Percentiles rank a stretch among this genome's conserved stretches.
Evolutionary conservation across 768 basidiomycete species (phyloP).

Genomic region (Strobilomyces confusus): DNA sequence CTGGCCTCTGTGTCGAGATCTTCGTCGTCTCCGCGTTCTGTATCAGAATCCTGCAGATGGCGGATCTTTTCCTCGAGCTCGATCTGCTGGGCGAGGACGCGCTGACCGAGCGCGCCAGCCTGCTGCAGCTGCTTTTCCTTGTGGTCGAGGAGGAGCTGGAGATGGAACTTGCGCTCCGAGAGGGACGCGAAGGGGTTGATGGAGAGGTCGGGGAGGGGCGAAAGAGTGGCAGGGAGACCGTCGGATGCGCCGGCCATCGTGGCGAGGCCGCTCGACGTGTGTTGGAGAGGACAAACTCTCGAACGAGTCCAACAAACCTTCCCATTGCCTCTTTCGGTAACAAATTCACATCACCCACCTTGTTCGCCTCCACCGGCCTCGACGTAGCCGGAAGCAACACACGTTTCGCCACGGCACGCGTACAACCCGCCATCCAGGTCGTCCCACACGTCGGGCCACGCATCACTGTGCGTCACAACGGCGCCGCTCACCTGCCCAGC

Average conservation of each 20-base stretch:
- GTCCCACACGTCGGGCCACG: constrained; percentile 64
- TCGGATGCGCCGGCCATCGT: constrained; percentile 41
- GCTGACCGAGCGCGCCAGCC: constrained; percentile 89
- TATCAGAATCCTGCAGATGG: constrained; percentile 70
- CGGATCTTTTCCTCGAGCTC: constrained; percentile 87
- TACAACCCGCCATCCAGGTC: constrained; percentile 46
- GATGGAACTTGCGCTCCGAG: constrained; percentile 58
- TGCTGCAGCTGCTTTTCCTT: constrained; percentile 93
- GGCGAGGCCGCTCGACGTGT: background rate
- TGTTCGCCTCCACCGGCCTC: constrained; percentile 5
- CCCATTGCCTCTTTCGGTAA: background rate
- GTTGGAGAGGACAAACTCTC: background rate
- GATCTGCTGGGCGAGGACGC: constrained; percentile 89
- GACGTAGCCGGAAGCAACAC: too few species aligned
- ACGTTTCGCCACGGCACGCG: too few species aligned
- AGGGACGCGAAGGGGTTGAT: constrained; percentile 42
- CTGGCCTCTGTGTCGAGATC: constrained; percentile 65
- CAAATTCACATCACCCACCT: too few species aligned
- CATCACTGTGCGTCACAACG: constrained; percentile 39
- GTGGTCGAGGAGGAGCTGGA: constrained; percentile 72
- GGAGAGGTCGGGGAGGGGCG: constrained; percentile 42
- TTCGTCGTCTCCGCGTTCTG: constrained; percentile 59
- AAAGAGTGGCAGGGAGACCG: constrained; percentile 30
- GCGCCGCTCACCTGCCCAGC: background rate
- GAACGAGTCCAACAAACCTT: background rate